Base-by-base conservation (phyloP, 176 grass and related monocot species). In the Elymus sibiricus region DNA sequence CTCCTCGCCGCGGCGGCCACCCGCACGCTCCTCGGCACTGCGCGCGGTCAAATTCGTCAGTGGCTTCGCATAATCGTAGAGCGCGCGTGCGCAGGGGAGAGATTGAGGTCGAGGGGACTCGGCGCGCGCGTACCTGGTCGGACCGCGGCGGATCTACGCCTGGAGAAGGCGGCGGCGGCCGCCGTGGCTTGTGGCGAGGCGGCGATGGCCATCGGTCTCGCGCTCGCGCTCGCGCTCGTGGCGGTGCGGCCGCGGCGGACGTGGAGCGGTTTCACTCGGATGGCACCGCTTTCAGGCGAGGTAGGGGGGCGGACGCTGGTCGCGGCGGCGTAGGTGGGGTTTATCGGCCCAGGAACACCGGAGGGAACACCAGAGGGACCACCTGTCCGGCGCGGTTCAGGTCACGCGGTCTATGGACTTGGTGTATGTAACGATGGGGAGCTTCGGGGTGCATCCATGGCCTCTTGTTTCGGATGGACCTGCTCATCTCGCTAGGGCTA, bases 131-230 rank as follows among this genome's bases (percentile, higher is more conserved):
- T 80, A 87, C 76, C 89, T 84, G 69, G 70, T 15, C 43, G 49
- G 11, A 9, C 28, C 7, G 49, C 83, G 62, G 53, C 63, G 63
- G 77, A 81, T 91, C 89, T 85, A 62, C 28, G 69, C 37, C 71
- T 79, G 61, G 68, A 14, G 35, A 64, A 26, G 29, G 79, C 27
- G 70, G 55, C 60, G 70, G 83, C 24, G 37, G 43, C 61, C 27
- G 34, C 49, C 51, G 81, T 72, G 81, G 81, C 68, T 14, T 85
- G 83, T 62, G 67, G 69, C 81, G 85, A 69, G 42, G 71, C 22
- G 29, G 89, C 28, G 68, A 81, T 24, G 69, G 86, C 85, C 85
- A 88, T 91, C 26, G 39, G 24, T 77, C 12, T n/a, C 29, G 29
- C 29, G 29, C 29, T 29, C 29, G 29, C 29, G 29, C 29, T 29